Percentiles rank a stretch among this genome's conserved stretches.
Conservation (phyloP, 768 basidiomycete genomes). For the Mycena indigotica region DNA sequence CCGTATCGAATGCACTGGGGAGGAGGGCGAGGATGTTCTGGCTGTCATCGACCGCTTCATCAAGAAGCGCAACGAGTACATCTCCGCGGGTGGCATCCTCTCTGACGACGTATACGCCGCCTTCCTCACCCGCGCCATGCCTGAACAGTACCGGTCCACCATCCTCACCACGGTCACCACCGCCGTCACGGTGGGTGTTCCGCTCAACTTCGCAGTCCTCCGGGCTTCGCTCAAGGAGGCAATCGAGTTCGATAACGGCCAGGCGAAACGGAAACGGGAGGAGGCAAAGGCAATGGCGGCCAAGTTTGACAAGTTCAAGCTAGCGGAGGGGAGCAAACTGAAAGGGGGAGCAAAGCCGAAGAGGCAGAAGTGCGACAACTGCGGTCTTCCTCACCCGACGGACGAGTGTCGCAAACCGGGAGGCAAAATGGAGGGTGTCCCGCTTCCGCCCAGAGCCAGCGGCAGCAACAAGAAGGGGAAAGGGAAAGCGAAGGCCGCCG, state of each 20-base stretch:
- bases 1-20: not conserved
- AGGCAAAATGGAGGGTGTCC: conserved; percentile 4
- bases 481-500: conserved; percentile 10
- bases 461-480: not conserved
- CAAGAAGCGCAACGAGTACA: conserved; percentile 1
- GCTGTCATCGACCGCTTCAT: conserved; percentile 1
- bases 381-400: conserved; percentile 1
- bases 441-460: not conserved
- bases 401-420: conserved; percentile 6
- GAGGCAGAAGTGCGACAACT: conserved; percentile 5
- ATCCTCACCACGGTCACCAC: conserved; percentile 8
- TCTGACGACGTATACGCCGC: conserved; percentile 6
- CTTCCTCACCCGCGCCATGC: conserved; percentile 10
- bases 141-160: conserved; percentile 1
- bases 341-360: not conserved
- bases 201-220: conserved; percentile 1
- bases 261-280: conserved; percentile 7
- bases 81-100: conserved; percentile 4
- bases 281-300: conserved; percentile 13
- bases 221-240: conserved; percentile 3
- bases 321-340: conserved; percentile 4
- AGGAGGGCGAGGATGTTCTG: not conserved
- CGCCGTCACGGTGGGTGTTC: not conserved
- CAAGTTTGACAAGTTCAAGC: conserved; percentile 6
- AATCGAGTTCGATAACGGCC: conserved; percentile 4